Base-by-base conservation (phyloP, 164 flowering plant species). In the Warburgia ugandensis region DNA sequence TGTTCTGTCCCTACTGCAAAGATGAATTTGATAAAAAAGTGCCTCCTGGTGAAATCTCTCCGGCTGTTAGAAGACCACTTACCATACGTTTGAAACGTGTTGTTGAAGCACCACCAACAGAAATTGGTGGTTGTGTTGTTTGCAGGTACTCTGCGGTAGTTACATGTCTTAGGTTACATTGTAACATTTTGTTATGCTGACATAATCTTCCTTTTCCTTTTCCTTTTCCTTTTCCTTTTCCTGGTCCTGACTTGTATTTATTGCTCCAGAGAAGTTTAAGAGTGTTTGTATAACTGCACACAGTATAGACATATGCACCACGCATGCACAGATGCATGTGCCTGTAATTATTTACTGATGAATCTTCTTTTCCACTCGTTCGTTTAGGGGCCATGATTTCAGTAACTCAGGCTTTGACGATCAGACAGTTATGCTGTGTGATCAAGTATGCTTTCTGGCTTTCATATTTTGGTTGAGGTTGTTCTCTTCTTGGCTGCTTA, bases 341-440 rank as follows among this genome's bases (percentile, higher is more conserved):
- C n/a, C n/a, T n/a, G n/a, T n/a, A n/a, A n/a, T n/a, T n/a, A n/a
- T n/a, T n/a, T n/a, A n/a, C n/a, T n/a, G n/a, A n/a, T n/a, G n/a
- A n/a, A n/a, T n/a, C n/a, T n/a, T n/a, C n/a, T n/a, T n/a, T n/a
- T n/a, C n/a, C n/a, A n/a, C 4, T 37, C 17, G n/a, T 37, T 39
- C 0, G 55, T 14, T 37, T 57, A 91, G 98, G 76, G 65, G 54
- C 39, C 83, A 77, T 61, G 92, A 87, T 60, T 87, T 87, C 68
- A 83, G 83, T 61, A 72, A 59, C 32, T 71, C 54, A 6, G 72
- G 50, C 11, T 91, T 84, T 68, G 80, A 77, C 64, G 90, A 80
- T 27, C 74, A 82, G 38, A 91, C 96, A 7, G 92, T 91, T 49
- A 68, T 91, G 55, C 64, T 84, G 6, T 91, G 98, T 66, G 98